Evolutionary conservation across 176 grass and related monocot genomes (phyloP), one percentile per base, ranked within the genome.

Genomic region (Oryza australiensis): DNA sequence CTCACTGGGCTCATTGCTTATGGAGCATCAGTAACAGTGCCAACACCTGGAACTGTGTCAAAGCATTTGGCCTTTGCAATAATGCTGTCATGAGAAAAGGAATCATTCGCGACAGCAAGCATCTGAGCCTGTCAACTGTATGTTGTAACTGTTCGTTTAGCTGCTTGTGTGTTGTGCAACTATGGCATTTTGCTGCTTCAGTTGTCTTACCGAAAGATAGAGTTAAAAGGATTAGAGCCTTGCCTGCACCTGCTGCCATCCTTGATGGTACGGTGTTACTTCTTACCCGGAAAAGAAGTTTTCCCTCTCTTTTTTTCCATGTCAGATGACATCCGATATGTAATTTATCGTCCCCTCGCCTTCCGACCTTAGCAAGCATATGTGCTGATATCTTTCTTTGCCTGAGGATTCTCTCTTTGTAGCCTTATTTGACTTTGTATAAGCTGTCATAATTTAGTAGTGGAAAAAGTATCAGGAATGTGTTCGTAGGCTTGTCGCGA

Each of bases 141-240:
- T 85, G 72, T 81, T 70, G 72, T 87, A 85, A 82, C 49, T 68
- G 66, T 87, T 83, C n/a, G 35, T 85, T 74, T 68, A 68, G 76
- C 75, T 76, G 45, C 68, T 73, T 62, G 75, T 86, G 79, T 80
- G 76, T 74, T 81, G 78, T 87, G 85, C 78, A 87, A 68, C 78
- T 66, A 65, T 57, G 27, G 71, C 37, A 73, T 70, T 70, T 34
- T 71, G 59, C 43, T 87, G 64, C 70, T 60, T 68, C 60, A 74
- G 76, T 79, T 84, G 57, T 84, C 20, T 51, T 85, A 74, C 70
- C 71, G 24, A 70, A 70, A 64, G 51, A 76, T 89, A 68, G 37
- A 70, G 48, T 63, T 84, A 73, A 86, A 80, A 80, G 48, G 45
- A 68, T 86, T 86, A 86, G 84, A 75, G 64, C 48, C 62, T 80